Base-by-base conservation (phyloP, 2,329 filamentous ascomycete genomes). In the Scorias spongiosa region DNA sequence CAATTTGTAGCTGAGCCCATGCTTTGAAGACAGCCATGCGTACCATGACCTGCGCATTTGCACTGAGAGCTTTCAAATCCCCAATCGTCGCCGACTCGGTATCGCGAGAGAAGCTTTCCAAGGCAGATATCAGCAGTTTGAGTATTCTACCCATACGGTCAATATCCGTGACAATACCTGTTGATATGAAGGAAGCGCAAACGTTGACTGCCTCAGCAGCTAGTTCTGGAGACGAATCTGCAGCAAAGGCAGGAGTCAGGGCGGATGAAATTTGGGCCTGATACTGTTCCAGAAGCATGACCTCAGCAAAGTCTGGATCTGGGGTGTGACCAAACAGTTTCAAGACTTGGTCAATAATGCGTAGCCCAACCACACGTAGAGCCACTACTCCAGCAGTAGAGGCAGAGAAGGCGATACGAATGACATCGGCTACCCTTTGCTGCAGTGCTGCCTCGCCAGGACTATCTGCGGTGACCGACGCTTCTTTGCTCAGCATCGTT, bases 111-210 rank as follows among this genome's bases (percentile, higher is more conserved):
- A 96, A 94, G 62, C 89, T 94, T 56, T 96, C 89, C 1, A 98
- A 72, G 0, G 88, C 88, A 38, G 81, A 81, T 5, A 95, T 84
- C 2, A 98, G 72, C 1, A 93, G 82, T 66, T 95, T 96, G 45
- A 98, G 73, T 43, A 98, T 98, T 45, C 91, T 81, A 17, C 91
- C 91, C 91, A 98, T 98, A n/a, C 91, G 79, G 53, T 98, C 93
- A 8, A 96, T 79, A 62, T 96, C 91, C 0, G 87, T 95, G 8
- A 98, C 91, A 44, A 98, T 96, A 11, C 91, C 91, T 0, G 89
- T 95, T 0, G 89, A 84, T 56, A 98, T 93, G 63, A 98, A 98
- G 1, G 84, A 87, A n/a, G 89, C 91, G 57, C 91, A 98, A 6
- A 98, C 91, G 55, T 93, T 93, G 50, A 98, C 85, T 12, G 93